phyloP scores from a whole-genome alignment of 805 yeast genomes.

The Candida maesae region DNA sequence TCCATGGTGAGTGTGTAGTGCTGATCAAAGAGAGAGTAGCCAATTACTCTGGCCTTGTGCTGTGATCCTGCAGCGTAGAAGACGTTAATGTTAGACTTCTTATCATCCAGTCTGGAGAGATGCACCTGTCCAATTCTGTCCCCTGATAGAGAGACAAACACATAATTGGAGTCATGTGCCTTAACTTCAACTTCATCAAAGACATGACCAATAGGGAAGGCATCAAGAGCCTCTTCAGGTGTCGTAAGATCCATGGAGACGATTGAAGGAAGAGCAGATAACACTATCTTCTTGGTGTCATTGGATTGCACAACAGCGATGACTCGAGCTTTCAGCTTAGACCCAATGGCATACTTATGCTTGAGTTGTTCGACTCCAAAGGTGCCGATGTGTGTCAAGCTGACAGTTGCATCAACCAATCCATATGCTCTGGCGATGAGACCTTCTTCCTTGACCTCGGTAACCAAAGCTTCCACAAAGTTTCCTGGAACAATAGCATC shows the following conservation, averaged over 20 bases:
- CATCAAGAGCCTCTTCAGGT: constrained; percentile 38
- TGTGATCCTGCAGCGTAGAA: constrained; percentile 59
- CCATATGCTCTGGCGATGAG: constrained; percentile 72
- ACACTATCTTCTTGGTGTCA: constrained; percentile 51
- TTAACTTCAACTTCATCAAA: constrained; percentile 54
- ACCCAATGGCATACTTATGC: constrained; percentile 65
- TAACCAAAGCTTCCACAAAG: constrained; percentile 66
- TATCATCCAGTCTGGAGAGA: constrained; percentile 57
- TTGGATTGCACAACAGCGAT: constrained; percentile 52
- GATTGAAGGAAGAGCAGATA: constrained; percentile 61
- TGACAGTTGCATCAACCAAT: constrained; percentile 65
- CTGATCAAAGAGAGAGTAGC: constrained; percentile 64
- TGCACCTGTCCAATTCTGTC: constrained; percentile 71
- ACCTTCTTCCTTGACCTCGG: constrained; percentile 59
- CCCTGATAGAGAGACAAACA: constrained; percentile 56
- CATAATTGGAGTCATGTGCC: constrained; percentile 54
- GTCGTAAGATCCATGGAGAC: constrained; percentile 25
- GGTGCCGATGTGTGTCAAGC: constrained; percentile 58
- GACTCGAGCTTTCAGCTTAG: constrained; percentile 65
- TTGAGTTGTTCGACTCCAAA: constrained; percentile 45
- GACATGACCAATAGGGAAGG: constrained; percentile 74
- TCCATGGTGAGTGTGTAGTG: constrained; percentile 66
- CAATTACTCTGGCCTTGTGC: constrained; percentile 75
- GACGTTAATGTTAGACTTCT: constrained; percentile 37
- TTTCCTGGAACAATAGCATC: constrained; percentile 87